Base-by-base conservation (phyloP, 2,329 filamentous ascomycete species). In the Fusarium abutilonis region DNA sequence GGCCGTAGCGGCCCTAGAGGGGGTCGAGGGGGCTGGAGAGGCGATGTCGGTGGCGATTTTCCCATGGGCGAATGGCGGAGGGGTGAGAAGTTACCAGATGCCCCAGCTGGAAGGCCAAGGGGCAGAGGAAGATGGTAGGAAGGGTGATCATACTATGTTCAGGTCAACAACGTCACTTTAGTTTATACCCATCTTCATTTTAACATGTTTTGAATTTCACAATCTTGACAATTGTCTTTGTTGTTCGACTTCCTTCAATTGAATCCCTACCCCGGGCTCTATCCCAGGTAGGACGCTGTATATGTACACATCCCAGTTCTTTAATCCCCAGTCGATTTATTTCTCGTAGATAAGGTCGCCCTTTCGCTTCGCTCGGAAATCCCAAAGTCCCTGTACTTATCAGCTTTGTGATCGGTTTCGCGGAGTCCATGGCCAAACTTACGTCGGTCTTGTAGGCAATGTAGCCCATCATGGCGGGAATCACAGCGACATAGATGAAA, bases 341-440 rank as follows among this genome's bases (percentile, higher is more conserved):
- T 85, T 94, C 79, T 98, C 93, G 52, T 82, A 80, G 72, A 96
- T 83, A n/a, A 89, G 83, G 74, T 98, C 94, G 51, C 92, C 93
- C 78, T 86, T 90, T 76, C 91, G 85, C 89, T 98, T 98, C 55
- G 88, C 94, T 69, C 93, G 86, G 69, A 97, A 76, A 44, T 96
- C 85, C 76, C 82, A 96, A 74, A 94, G 92, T 72, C 94, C 95
- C 94, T 98, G 70, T 41, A 23, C 55, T 43, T 31, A 59, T 76
- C 55, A 76, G 72, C 40, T 35, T 41, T 56, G 7, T 32, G 11
- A 14, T 28, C 6, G 17, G 34, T 21, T 15, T 42, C 21, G 46
- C 43, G 19, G 5, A 35, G 36, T 36, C 28, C 29, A 48, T 41
- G 34, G 54, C 28, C 29, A 48, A 28, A 86, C 92, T 87, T 80